Evolutionary conservation across 2,329 filamentous ascomycete species (phyloP).

Genomic region (Berkeleyomyces rouxiae): DNA sequence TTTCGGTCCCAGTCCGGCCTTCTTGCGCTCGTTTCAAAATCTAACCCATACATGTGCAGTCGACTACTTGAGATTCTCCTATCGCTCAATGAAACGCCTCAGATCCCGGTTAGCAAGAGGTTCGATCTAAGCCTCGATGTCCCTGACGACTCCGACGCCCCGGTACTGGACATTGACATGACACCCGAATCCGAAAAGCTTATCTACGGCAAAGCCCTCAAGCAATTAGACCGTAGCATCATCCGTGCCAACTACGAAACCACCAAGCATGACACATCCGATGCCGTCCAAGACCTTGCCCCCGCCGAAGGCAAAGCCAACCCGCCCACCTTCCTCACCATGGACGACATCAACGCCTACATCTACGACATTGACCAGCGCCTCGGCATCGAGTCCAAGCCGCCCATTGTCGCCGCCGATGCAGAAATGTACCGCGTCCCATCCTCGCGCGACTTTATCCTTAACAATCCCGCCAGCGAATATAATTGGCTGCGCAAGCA

Average conservation of each 20-base stretch:
- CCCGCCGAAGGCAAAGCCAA: conserved; percentile 34
- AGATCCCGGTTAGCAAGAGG: conserved; percentile 58
- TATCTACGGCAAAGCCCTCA: conserved; percentile 31
- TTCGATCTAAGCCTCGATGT: conserved; percentile 48
- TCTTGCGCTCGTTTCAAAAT: neutral
- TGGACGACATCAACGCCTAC: conserved; percentile 59
- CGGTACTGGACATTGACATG: conserved; percentile 20
- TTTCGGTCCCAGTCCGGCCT: neutral
- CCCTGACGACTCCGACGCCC: conserved; percentile 25
- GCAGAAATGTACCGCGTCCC: conserved; percentile 23
- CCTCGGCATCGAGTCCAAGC: conserved; percentile 27
- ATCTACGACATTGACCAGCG: conserved; percentile 45
- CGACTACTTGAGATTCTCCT: conserved; percentile 77
- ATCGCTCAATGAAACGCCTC: conserved; percentile 71
- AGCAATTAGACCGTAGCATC: conserved; percentile 33
- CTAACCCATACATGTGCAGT: conserved; percentile 30
- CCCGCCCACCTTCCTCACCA: conserved; percentile 49
- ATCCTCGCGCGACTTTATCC: conserved; percentile 24
- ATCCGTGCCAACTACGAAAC: conserved; percentile 35
- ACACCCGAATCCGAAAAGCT: conserved; percentile 25
- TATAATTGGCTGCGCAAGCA: conserved; percentile 90
- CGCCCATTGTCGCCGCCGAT: conserved; percentile 36
- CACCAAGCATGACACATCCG: conserved; percentile 47
- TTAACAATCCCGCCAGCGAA: conserved; percentile 69
- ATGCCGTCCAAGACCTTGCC: conserved; percentile 32